These are phyloP conservation scores for Schizonepeta tenuifolia DNA, from an alignment of 257 asterid species.

Conservation along the genomic window DNA sequence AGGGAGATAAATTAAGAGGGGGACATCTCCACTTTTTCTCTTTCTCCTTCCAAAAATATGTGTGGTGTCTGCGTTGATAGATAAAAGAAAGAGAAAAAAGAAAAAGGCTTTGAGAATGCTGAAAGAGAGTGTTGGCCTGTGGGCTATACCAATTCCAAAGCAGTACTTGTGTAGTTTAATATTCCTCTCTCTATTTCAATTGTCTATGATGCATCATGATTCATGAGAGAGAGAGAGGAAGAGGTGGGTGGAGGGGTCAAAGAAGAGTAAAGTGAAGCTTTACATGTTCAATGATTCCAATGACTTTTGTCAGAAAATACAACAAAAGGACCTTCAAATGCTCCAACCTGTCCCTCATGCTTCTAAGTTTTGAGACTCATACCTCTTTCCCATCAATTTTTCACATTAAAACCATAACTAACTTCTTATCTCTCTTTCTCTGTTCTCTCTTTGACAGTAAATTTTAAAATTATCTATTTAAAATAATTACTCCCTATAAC, in stretches of 20 bases:
- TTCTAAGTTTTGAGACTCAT: constrained; percentile 15
- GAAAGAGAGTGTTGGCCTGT: constrained; percentile 46
- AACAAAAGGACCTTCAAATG: constrained; percentile 59
- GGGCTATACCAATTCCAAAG: constrained; percentile 44
- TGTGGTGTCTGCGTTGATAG: constrained; percentile 42
- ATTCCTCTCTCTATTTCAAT: not conserved
- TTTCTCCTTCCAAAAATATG: constrained; percentile 34
- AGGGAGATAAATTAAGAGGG: constrained; percentile 44
- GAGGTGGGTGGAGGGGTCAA: constrained; percentile 42
- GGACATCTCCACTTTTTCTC: constrained; percentile 34
- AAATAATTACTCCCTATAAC: too few species aligned
- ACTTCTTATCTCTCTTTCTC: not conserved
- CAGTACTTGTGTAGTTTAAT: constrained; percentile 24
- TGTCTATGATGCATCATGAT: constrained; percentile 5
- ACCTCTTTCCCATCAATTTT: constrained; percentile 21
- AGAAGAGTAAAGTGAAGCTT: constrained; percentile 50
- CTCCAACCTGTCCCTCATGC: constrained; percentile 66
- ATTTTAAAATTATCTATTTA: too few species aligned
- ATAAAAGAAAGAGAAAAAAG: constrained; percentile 24
- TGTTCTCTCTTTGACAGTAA: not conserved
- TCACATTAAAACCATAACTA: constrained; percentile 35
- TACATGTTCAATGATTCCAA: constrained; percentile 66
- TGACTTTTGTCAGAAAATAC: constrained; percentile 62
- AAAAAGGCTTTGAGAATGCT: constrained; percentile 46
- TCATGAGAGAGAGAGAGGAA: constrained; percentile 20